Conservation (phyloP, 2,329 filamentous ascomycete genomes). For the Botrytis cinerea region DNA sequence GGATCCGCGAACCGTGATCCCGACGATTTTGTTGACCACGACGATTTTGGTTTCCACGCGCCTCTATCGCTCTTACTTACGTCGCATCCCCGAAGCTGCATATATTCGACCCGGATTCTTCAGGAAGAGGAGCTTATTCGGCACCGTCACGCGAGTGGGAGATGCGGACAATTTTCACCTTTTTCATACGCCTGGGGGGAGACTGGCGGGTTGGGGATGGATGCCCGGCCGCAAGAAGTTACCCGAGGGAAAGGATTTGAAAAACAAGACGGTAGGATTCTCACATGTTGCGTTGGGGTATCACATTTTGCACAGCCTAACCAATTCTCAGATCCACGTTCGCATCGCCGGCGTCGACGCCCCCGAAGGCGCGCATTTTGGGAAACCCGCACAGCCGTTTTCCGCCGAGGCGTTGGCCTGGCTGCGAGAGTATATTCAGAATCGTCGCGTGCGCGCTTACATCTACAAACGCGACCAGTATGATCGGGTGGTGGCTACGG, state of each 20-base stretch:
- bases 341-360: slow-evolving; percentile 92
- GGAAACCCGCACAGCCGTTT: slow-evolving; percentile 81
- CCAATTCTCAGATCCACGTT: slow-evolving; percentile 69
- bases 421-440: slow-evolving; percentile 71
- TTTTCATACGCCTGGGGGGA: slow-evolving; percentile 92
- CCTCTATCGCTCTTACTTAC: slow-evolving; percentile 75
- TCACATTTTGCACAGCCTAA: not conserved
- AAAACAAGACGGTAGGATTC: slow-evolving; percentile 70
- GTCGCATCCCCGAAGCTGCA: slow-evolving; percentile 76
- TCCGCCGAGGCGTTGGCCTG: slow-evolving; percentile 78
- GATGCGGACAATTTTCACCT: slow-evolving; percentile 96
- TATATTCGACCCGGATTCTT: slow-evolving; percentile 77
- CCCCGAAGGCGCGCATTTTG: slow-evolving; percentile 91
- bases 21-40: slow-evolving; percentile 56
- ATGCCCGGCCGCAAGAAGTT: slow-evolving; percentile 65
- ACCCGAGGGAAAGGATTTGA: slow-evolving; percentile 68
- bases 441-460: slow-evolving; percentile 76
- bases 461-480: slow-evolving; percentile 90
- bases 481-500: slow-evolving; percentile 84
- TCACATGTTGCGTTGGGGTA: not conserved
- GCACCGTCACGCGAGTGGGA: slow-evolving; percentile 87
- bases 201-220: slow-evolving; percentile 90
- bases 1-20: slow-evolving; percentile 56
- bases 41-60: slow-evolving; percentile 56
- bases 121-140: slow-evolving; percentile 74